Base-by-base conservation (phyloP, 1,284 basidiomycete species). In the Meira nashicola region DNA sequence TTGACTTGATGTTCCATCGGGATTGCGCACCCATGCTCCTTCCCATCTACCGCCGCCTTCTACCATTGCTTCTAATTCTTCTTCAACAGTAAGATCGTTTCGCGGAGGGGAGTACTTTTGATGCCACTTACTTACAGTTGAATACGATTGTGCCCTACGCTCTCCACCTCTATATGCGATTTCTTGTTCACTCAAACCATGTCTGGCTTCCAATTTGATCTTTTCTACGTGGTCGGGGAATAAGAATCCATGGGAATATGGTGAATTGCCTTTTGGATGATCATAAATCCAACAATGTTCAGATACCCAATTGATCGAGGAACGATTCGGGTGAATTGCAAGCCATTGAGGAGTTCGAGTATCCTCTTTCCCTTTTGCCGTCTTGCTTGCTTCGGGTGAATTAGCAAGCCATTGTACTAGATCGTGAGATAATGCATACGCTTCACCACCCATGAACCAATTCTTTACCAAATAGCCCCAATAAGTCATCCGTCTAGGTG, bases 221-320 rank as follows among this genome's bases (percentile, higher is more conserved):
- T 87, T 84, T 50, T 84, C 83, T 25, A 87, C 89, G 77, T 93
- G 87, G 21, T 92, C 90, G 0, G 94, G 94, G 81, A 93, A 98
- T n/a, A 97, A 80, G 82, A 91, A 98, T 0, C 94, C 94, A 80
- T 96, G 94, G 4, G 91, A 87, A 78, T 97, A 96, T 14, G 79
- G 60, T 82, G 93, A 96, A 50, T 89, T 87, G 2, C 89, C 86
- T 55, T 91, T 88, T 0, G 94, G 94, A 80, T 96, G 93, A 79
- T 98, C 94, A 80, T 98, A 96, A 67, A 98, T 92, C 90, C 91
- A 96, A 79, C 94, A 97, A 28, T 87, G 85, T 77, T 98, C 94
- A 69, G 89, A 88, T 33, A 85, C 84, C 92, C 92, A 97, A 55
- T 90, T 85, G 40, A 98, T 86, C 65, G 87, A 83, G 39, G 84